Conservation (phyloP, 352 stramenopile species). For the Peronospora destructor region DNA sequence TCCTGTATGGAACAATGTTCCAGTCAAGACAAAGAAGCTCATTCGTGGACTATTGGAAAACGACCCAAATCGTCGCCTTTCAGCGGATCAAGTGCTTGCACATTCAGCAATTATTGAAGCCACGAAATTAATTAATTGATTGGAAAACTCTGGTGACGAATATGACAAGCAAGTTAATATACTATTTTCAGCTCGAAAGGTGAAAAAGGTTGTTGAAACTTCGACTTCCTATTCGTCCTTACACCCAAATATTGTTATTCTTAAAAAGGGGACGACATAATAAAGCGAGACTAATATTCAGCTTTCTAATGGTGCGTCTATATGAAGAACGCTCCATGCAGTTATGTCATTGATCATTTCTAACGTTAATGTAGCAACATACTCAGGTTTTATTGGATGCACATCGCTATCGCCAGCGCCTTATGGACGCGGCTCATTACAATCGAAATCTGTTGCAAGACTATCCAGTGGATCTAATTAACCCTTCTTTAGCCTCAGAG, state of each 20-base stretch:
- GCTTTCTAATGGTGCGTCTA: slow-evolving; percentile 15
- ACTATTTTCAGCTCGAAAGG: no score
- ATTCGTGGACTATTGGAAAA: slow-evolving; percentile 69
- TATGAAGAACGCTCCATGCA: neutral
- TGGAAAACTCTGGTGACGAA: neutral
- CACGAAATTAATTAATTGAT: slow-evolving; percentile 18
- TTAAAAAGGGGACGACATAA: no score
- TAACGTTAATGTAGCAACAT: slow-evolving; percentile 28
- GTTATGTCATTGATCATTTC: slow-evolving; percentile 1
- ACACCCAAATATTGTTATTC: no score
- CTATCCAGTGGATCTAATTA: slow-evolving; percentile 38
- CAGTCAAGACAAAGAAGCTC: slow-evolving; percentile 50
- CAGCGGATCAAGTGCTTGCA: slow-evolving; percentile 43
- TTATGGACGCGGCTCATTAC: slow-evolving; percentile 40
- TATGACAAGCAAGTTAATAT: no score
- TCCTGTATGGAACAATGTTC: slow-evolving; percentile 46
- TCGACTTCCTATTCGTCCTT: no score
- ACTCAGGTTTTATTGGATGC: slow-evolving; percentile 36
- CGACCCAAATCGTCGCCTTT: slow-evolving; percentile 44
- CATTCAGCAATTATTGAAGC: slow-evolving; percentile 31
- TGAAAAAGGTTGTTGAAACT: no score
- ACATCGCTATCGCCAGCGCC: slow-evolving; percentile 43
- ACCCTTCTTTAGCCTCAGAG: slow-evolving; percentile 8
- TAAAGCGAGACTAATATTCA: no score
- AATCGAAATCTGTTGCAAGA: slow-evolving; percentile 38